Evolutionary conservation across 192 early-diverging fungal species (phyloP).

Genomic region (Linnemannia hyalina): DNA sequence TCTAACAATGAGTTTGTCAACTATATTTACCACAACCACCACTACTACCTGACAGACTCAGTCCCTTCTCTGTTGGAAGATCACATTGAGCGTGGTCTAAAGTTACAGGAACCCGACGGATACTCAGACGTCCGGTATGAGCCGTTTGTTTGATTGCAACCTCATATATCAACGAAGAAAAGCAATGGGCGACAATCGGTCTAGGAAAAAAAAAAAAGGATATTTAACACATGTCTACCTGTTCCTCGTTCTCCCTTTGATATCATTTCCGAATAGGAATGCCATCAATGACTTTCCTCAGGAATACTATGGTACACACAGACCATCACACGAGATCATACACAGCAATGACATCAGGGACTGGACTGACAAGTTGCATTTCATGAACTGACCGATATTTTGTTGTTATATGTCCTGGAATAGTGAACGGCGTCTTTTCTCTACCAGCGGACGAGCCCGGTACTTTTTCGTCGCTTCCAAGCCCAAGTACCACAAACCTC

Average conservation of each 20-base stretch:
- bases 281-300: not conserved
- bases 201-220: not conserved
- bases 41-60: conserved; percentile 69
- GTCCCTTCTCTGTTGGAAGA: conserved; percentile 90
- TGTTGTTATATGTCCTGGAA: not conserved
- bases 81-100: conserved; percentile 85
- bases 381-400: not conserved
- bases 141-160: not conserved
- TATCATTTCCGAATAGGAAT: not conserved
- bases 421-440: not conserved
- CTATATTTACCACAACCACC: not conserved
- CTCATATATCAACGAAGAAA: not conserved
- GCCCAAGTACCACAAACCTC: conserved; percentile 75
- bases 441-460: not conserved
- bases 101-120: conserved; percentile 88
- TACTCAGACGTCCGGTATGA: conserved; percentile 71
- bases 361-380: not conserved
- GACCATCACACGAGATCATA: not conserved
- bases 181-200: not conserved
- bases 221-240: not conserved
- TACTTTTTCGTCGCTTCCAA: conserved; percentile 59
- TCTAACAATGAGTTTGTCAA: not conserved
- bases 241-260: not conserved
- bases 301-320: not conserved
- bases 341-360: not conserved